Conservation (phyloP, 768 basidiomycete species). For the Tylopilus subfusipes region DNA sequence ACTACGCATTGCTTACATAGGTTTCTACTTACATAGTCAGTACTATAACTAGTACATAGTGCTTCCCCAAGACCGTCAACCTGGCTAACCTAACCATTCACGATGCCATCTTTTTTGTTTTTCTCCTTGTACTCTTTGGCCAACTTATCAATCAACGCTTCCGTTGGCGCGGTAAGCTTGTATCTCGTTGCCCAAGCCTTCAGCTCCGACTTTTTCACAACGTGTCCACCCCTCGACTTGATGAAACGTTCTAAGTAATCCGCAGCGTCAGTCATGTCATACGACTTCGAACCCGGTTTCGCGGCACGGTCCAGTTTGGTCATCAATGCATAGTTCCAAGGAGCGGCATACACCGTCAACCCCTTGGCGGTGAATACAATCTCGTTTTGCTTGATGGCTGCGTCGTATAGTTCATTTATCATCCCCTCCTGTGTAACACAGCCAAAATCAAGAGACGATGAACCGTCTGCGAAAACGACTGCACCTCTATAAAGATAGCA, state of each 20-base stretch:
- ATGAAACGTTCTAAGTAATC: constrained; percentile 6
- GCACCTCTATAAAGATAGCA: constrained; percentile 4
- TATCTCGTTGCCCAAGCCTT: neutral
- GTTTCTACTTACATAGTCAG: too few species aligned
- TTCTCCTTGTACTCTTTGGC: neutral
- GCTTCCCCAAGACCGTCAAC: neutral
- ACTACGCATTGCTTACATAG: too few species aligned
- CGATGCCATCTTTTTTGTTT: neutral
- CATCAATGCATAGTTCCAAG: constrained; percentile 9
- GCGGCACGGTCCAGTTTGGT: constrained; percentile 7
- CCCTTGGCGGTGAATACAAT: constrained; percentile 3
- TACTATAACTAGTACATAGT: neutral
- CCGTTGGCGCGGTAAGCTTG: neutral
- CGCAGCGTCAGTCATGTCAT: constrained; percentile 7
- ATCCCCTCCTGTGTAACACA: neutral
- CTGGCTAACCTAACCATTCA: neutral
- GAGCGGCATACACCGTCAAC: constrained; percentile 11
- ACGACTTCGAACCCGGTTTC: constrained; percentile 6
- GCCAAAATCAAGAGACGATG: neutral
- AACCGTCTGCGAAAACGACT: neutral
- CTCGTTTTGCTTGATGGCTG: constrained; percentile 3
- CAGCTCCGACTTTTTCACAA: constrained; percentile 8
- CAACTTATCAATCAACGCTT: neutral
- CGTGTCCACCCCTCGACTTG: neutral
- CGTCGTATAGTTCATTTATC: neutral